These are phyloP conservation scores for Teratosphaeria nubilosa DNA, from an alignment of 2,329 filamentous ascomycete species.

Conservation along the genomic window DNA sequence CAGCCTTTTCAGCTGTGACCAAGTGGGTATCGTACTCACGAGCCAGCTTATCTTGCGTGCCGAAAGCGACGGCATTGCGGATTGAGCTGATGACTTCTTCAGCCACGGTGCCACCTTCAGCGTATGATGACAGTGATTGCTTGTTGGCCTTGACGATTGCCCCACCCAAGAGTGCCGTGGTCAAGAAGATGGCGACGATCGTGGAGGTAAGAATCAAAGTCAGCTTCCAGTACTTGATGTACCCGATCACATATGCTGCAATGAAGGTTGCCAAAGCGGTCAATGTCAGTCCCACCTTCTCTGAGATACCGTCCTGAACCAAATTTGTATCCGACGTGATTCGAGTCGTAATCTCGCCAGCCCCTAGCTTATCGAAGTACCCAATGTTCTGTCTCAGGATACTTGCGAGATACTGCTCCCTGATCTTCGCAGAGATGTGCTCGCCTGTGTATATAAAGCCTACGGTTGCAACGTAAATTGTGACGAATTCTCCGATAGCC, in stretches of 20 bases:
- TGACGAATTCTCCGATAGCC: constrained; percentile 68
- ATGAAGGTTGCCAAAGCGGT: constrained; percentile 72
- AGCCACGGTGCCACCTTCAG: constrained; percentile 73
- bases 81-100: constrained; percentile 94
- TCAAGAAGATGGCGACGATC: constrained; percentile 65
- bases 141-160: constrained; percentile 78
- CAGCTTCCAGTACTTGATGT: constrained; percentile 85
- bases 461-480: constrained; percentile 69
- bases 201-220: constrained; percentile 79
- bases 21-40: constrained; percentile 73
- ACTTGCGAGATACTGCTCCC: constrained; percentile 72
- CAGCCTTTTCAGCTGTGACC: constrained; percentile 60
- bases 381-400: constrained; percentile 83
- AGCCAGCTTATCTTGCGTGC: constrained; percentile 85
- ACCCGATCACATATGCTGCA: constrained; percentile 81
- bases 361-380: constrained; percentile 86
- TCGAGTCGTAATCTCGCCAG: constrained; percentile 85
- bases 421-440: constrained; percentile 39
- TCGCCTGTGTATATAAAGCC: constrained; percentile 66
- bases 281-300: constrained; percentile 73
- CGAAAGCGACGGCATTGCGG: constrained; percentile 84
- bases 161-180: constrained; percentile 62
- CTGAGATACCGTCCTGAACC: constrained; percentile 86
- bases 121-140: constrained; percentile 66
- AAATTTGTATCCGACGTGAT: constrained; percentile 92